phyloP scores from a whole-genome alignment of 208 protist species.

The Crithidia mellificae region DNA sequence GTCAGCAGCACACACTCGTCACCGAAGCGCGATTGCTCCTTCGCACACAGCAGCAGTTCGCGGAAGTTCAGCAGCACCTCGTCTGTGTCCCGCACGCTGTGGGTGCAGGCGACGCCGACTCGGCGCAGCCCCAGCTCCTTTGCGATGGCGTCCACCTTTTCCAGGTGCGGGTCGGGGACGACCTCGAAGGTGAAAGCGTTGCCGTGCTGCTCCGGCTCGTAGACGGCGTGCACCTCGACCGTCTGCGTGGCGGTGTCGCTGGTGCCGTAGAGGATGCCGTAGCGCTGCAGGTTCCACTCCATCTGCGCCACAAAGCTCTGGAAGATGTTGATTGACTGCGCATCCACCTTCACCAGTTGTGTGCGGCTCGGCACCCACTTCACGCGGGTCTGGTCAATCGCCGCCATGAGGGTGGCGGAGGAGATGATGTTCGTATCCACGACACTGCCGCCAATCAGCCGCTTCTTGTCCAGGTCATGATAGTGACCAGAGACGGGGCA shows the following conservation, averaged over 20 bases:
- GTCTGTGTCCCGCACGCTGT: conserved; percentile 56
- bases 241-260: conserved; percentile 43
- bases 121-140: conserved; percentile 66
- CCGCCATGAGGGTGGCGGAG: conserved; percentile 65
- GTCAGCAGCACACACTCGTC: conserved; percentile 90
- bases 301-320: conserved; percentile 78
- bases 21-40: conserved; percentile 82
- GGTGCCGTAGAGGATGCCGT: conserved; percentile 85
- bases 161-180: conserved; percentile 41
- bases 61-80: conserved; percentile 41
- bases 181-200: conserved; percentile 56
- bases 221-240: conserved; percentile 83
- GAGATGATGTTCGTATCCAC: conserved; percentile 58
- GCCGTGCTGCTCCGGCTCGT: conserved; percentile 86
- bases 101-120: conserved; percentile 84
- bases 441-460: conserved; percentile 65
- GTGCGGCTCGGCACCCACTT: conserved; percentile 80
- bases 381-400: conserved; percentile 75
- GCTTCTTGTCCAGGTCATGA: conserved; percentile 64
- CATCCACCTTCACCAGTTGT: conserved; percentile 72
- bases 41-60: conserved; percentile 80
- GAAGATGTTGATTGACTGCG: conserved; percentile 78
- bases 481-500: conserved; percentile 77
- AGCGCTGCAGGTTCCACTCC: conserved; percentile 80
- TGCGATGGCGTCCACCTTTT: conserved; percentile 60